Percentiles rank a stretch among this genome's conserved stretches.
Conservation (phyloP, 1,284 basidiomycete species). For the Phlebopus sp. region DNA sequence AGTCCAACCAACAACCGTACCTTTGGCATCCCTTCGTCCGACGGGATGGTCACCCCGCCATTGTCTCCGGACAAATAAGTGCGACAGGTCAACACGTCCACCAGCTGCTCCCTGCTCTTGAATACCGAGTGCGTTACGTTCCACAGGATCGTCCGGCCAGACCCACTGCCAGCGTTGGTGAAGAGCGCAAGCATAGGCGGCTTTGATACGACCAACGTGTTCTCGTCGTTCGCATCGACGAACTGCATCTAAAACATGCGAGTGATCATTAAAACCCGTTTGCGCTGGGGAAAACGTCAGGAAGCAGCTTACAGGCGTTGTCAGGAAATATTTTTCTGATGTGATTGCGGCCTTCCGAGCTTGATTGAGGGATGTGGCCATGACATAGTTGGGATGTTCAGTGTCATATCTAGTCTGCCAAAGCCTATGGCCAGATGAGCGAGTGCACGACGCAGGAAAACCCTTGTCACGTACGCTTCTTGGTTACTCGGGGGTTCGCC, state of each 20-base stretch:
- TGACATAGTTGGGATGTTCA: slow-evolving; percentile 48
- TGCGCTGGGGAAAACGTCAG: not conserved
- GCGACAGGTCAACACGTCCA: slow-evolving; percentile 62
- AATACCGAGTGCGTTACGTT: slow-evolving; percentile 45
- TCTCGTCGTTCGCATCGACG: slow-evolving; percentile 38
- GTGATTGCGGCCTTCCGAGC: slow-evolving; percentile 57
- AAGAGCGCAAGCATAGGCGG: slow-evolving; percentile 64
- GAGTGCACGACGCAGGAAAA: not conserved
- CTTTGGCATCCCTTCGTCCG: slow-evolving; percentile 40
- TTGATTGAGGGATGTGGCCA: slow-evolving; percentile 56
- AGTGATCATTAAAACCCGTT: not conserved
- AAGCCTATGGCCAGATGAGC: slow-evolving; percentile 38
- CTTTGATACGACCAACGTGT: slow-evolving; percentile 60
- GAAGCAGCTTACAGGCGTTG: slow-evolving; percentile 42
- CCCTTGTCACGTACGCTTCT: slow-evolving; percentile 42
- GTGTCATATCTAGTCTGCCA: slow-evolving; percentile 54
- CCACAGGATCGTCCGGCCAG: slow-evolving; percentile 39
- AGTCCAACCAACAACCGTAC: slow-evolving; percentile 23
- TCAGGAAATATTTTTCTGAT: slow-evolving; percentile 47
- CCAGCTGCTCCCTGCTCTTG: slow-evolving; percentile 46
- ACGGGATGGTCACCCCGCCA: slow-evolving; percentile 41
- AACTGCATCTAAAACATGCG: slow-evolving; percentile 42
- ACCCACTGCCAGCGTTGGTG: slow-evolving; percentile 56
- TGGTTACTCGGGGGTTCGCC: slow-evolving; percentile 55
- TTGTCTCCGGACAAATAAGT: slow-evolving; percentile 41